A percentile compares a stretch with the other conserved stretches of the same genome.
These are phyloP conservation scores for Daldinia sp. DNA, from an alignment of 2,329 filamentous ascomycete species.

Conservation along the genomic window DNA sequence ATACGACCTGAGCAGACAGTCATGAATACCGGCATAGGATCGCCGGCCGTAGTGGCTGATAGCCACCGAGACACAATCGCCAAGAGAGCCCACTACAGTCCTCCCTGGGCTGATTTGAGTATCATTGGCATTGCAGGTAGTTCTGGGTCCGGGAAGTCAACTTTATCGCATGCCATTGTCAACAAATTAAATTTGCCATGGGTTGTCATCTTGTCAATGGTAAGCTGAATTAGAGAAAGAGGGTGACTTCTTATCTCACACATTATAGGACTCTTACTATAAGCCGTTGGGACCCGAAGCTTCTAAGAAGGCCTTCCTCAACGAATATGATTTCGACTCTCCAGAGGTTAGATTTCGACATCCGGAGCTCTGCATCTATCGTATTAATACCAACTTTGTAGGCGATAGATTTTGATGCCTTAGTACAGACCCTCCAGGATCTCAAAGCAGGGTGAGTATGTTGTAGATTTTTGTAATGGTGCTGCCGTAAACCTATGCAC, in stretches of 20 bases:
- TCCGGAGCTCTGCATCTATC: neutral
- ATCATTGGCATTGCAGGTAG: conserved; percentile 97
- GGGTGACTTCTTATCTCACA: conserved; percentile 35
- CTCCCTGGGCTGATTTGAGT: conserved; percentile 94
- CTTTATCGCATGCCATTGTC: conserved; percentile 90
- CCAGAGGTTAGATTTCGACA: conserved; percentile 65
- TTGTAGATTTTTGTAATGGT: conserved; percentile 37
- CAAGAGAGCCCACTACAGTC: conserved; percentile 79
- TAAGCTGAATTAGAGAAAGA: conserved; percentile 52
- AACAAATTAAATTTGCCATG: conserved; percentile 90
- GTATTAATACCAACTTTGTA: conserved; percentile 46
- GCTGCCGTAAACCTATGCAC: neutral
- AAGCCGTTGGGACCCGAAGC: conserved; percentile 84
- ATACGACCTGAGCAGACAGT: conserved; percentile 14
- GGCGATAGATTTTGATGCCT: conserved; percentile 91
- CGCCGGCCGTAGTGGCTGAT: conserved; percentile 44
- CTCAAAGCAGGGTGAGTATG: conserved; percentile 85
- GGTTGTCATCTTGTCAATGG: conserved; percentile 98
- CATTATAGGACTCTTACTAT: conserved; percentile 88
- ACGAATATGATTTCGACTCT: conserved; percentile 96
- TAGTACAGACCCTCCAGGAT: conserved; percentile 81
- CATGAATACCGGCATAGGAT: conserved; percentile 44
- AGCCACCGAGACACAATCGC: conserved; percentile 55
- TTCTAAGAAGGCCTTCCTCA: conserved; percentile 81
- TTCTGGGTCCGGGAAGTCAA: conserved; percentile 96